phyloP scores from a whole-genome alignment of 257 asterid species.

The Euphrasia confusa region DNA sequence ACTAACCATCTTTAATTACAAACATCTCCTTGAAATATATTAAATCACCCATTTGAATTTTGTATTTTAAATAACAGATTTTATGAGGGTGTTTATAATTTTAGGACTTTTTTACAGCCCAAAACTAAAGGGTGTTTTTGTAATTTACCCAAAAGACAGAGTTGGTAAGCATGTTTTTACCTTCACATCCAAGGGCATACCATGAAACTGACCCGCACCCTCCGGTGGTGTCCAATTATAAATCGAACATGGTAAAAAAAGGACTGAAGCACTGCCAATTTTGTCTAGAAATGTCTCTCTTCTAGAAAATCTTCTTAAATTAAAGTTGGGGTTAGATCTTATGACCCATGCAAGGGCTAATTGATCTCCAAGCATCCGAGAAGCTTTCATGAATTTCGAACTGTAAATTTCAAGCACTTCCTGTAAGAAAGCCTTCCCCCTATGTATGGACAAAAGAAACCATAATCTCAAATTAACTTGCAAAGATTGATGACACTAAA shows the following conservation, averaged over 20 bases:
- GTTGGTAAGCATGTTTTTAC: conserved; percentile 28
- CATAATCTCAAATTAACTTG: neutral
- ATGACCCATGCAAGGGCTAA: conserved; percentile 90
- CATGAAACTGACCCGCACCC: conserved; percentile 96
- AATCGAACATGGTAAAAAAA: conserved; percentile 74
- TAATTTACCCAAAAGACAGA: neutral
- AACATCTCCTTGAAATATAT: neutral
- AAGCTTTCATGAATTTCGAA: conserved; percentile 72
- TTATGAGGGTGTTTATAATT: neutral
- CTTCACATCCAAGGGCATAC: conserved; percentile 97
- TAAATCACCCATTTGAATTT: neutral
- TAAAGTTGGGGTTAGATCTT: conserved; percentile 53
- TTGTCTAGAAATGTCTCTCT: conserved; percentile 56
- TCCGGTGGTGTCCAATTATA: conserved; percentile 99
- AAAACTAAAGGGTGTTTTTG: neutral
- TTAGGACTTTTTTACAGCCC: neutral
- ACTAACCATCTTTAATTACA: neutral
- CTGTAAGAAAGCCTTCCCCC: conserved; percentile 68
- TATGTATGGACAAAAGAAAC: conserved; percentile 26
- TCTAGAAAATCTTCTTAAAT: conserved; percentile 45
- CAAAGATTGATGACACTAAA: neutral
- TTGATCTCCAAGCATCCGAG: conserved; percentile 97
- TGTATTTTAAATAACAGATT: neutral
- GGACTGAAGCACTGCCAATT: conserved; percentile 54
- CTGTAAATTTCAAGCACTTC: conserved; percentile 58